Conservation (phyloP, 768 basidiomycete genomes). For the Lactarius pseudohatsudake region DNA sequence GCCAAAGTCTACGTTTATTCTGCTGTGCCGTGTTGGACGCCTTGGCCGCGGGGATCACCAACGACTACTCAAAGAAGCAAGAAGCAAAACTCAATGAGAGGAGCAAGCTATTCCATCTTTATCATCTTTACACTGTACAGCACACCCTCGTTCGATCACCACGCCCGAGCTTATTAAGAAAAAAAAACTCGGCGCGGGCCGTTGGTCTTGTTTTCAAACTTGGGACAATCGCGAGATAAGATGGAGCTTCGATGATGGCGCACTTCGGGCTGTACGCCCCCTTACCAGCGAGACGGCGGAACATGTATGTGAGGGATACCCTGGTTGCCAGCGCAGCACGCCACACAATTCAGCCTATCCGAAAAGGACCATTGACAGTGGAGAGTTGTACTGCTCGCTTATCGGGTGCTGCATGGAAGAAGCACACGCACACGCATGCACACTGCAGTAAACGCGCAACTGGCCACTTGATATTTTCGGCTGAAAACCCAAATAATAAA, state of each 20-base stretch:
- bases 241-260: neutral
- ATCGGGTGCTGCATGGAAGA: neutral
- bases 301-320: neutral
- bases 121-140: neutral
- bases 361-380: too few species aligned
- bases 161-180: neutral
- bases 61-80: neutral
- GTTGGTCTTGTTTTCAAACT: neutral
- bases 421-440: neutral
- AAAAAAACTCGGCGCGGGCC: neutral
- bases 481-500: neutral
- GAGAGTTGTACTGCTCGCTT: neutral
- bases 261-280: neutral
- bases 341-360: too few species aligned
- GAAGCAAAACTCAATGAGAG: neutral
- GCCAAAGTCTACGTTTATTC: neutral
- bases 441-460: neutral
- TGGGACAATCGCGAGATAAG: neutral
- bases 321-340: neutral
- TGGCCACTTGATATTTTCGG: neutral
- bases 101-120: neutral
- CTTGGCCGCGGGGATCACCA: neutral
- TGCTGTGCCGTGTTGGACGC: neutral
- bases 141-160: neutral
- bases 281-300: neutral